Conservation (phyloP, 352 stramenopile species). For the Phytophthora litchii region DNA sequence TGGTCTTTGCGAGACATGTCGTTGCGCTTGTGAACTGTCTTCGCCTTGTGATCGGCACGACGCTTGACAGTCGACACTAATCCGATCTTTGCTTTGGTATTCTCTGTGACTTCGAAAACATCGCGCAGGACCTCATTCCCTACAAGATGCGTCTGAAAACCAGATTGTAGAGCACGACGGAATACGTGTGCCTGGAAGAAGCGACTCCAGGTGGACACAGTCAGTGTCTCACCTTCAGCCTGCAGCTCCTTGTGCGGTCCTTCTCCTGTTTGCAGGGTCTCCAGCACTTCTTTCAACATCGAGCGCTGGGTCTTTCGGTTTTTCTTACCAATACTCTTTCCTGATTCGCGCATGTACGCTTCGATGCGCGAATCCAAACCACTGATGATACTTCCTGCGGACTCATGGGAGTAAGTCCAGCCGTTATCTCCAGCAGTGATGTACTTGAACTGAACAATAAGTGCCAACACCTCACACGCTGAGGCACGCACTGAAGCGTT, state of each 20-base stretch:
- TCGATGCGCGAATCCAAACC: constrained; percentile 61
- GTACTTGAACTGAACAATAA: constrained; percentile 75
- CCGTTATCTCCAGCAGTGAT: constrained; percentile 23
- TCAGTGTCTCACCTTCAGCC: constrained; percentile 55
- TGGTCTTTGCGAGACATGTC: constrained; percentile 57
- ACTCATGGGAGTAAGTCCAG: constrained; percentile 60
- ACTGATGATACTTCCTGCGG: constrained; percentile 43
- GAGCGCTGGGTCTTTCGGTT: constrained; percentile 67
- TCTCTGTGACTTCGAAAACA: constrained; percentile 67
- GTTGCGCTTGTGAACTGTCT: constrained; percentile 62
- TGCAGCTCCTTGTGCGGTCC: constrained; percentile 63
- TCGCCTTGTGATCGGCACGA: constrained; percentile 53
- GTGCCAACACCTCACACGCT: constrained; percentile 61
- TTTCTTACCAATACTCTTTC: constrained; percentile 77
- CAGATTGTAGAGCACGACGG: constrained; percentile 52
- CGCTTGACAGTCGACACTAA: constrained; percentile 57
- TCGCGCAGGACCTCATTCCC: constrained; percentile 65
- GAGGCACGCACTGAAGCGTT: constrained; percentile 47
- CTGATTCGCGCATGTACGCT: constrained; percentile 66
- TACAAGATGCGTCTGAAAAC: constrained; percentile 64
- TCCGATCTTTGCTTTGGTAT: constrained; percentile 47
- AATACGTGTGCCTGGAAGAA: constrained; percentile 75
- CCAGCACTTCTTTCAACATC: constrained; percentile 72
- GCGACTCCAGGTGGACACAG: constrained; percentile 60
- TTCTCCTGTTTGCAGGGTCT: constrained; percentile 61